Conservation (phyloP, 2,329 filamentous ascomycete genomes). For the Aspergillus luchuensis region DNA sequence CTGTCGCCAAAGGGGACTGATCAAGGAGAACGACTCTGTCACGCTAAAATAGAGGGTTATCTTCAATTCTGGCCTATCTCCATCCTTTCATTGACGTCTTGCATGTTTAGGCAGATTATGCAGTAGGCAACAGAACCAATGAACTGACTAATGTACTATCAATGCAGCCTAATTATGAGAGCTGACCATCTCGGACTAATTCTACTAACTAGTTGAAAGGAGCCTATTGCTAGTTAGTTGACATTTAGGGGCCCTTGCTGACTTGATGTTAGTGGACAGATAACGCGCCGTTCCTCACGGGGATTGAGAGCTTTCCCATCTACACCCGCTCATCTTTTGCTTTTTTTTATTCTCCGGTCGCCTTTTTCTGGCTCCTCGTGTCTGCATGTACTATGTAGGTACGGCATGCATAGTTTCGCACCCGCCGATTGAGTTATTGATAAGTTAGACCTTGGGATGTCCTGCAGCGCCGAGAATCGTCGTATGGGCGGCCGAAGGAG, state of each 20-base stretch:
- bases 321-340: background rate
- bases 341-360: background rate
- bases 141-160: too few relatives aligned
- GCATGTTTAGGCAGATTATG: background rate
- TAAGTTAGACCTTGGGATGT: background rate
- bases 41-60: background rate
- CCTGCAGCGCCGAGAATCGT: background rate
- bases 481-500: background rate
- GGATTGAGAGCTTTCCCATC: background rate
- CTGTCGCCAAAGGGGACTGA: too few relatives aligned
- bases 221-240: background rate
- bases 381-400: conserved; percentile 8
- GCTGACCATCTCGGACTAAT: background rate
- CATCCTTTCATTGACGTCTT: background rate
- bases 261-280: background rate
- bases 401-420: background rate
- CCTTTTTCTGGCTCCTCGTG: background rate
- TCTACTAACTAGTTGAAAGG: background rate
- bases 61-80: background rate
- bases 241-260: background rate
- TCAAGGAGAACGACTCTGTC: too few relatives aligned
- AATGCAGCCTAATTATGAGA: background rate
- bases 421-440: background rate
- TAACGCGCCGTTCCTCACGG: background rate
- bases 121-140: background rate